Evolutionary conservation across 1,284 basidiomycete genomes (phyloP), one percentile per base, ranked within the genome.

Genomic region (Ustilago curta): DNA sequence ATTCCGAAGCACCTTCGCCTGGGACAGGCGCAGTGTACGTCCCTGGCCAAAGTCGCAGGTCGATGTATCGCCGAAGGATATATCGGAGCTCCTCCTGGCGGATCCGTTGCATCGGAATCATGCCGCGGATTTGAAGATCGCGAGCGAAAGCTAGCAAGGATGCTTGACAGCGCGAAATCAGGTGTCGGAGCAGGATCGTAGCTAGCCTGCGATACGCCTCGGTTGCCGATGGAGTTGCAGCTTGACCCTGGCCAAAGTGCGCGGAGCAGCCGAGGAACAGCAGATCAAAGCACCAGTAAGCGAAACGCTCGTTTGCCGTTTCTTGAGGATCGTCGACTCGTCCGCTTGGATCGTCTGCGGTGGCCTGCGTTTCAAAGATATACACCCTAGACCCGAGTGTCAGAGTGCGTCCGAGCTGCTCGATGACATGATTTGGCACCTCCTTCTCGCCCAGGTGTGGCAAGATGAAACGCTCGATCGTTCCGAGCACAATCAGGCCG

Each of bases 231-330:
- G 12, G 12, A 14, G 35, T 2, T 37, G 1, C 11, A 37, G 35
- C 11, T 9, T 8, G 19, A 19, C 19, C 19, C n/a, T 50, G 37
- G 37, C 55, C 51, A 6, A 69, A 63, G 8, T 21, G 27, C 16
- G 45, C 87, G 0, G 91, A 91, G 78, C 92, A 94, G 25, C 92
- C 88, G 70, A 92, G 84, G 84, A 97, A 94, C 18, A 98, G 85
- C 25, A 96, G 86, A 79, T 97, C 94, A 69, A 97, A 92, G 77
- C 93, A 94, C 94, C 95, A 97, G 86, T 94, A 97, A 8, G 92
- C 91, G 81, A 95, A 94, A 9, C 91, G 87, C 85, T 98, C 95
- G 50, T 92, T 88, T 0, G 91, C 90, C 88, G 88, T 27, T 86
- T 86, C 57, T 0, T 47, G 18, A 2, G 74, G 64, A 14, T 70